phyloP scores from a whole-genome alignment of 2,329 filamentous ascomycete genomes.

The Simplicillium aogashimaense region DNA sequence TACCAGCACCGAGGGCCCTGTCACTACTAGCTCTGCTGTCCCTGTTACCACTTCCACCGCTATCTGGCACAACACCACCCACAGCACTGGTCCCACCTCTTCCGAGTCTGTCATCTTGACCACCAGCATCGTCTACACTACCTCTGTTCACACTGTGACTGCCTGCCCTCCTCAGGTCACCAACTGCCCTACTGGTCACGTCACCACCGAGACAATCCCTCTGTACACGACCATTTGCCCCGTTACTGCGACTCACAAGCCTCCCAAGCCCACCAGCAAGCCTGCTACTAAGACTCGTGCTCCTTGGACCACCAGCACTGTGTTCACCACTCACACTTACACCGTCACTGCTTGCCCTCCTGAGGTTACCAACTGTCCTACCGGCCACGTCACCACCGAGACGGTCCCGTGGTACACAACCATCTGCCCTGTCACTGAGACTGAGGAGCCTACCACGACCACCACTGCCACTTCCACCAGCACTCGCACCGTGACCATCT shows the following conservation, averaged over 20 bases:
- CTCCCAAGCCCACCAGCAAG: conserved; percentile 10
- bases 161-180: conserved; percentile 36
- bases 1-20: background rate
- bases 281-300: conserved; percentile 5
- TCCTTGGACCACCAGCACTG: conserved; percentile 22
- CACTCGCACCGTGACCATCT: background rate
- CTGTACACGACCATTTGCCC: conserved; percentile 36
- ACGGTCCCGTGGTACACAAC: conserved; percentile 26
- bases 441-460: conserved; percentile 7
- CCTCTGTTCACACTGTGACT: conserved; percentile 29
- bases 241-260: conserved; percentile 10
- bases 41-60: background rate
- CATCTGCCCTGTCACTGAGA: conserved; percentile 39
- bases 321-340: conserved; percentile 42
- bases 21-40: background rate
- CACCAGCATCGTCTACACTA: conserved; percentile 14
- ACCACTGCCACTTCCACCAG: background rate
- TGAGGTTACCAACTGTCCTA: conserved; percentile 19
- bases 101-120: conserved; percentile 7
- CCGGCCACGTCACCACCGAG: conserved; percentile 18
- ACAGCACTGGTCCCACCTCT: too few species aligned
- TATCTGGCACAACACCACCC: background rate
- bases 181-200: conserved; percentile 24
- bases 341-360: conserved; percentile 22
- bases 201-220: conserved; percentile 29